Evolutionary conservation across 2,329 filamentous ascomycete genomes (phyloP).

Genomic region (Fusarium lyarnte): DNA sequence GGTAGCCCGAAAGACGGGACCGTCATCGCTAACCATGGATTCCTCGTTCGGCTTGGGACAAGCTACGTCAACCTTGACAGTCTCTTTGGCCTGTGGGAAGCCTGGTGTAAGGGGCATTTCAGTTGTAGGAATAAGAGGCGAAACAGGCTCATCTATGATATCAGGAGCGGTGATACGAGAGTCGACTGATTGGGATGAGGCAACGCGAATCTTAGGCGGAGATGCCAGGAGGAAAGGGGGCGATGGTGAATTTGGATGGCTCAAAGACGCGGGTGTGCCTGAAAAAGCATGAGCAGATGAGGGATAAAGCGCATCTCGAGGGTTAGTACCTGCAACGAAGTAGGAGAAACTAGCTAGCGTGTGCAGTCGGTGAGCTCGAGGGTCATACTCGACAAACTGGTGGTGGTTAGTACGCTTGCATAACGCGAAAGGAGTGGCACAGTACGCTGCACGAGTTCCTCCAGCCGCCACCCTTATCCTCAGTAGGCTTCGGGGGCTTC

Average conservation of each 20-base stretch:
- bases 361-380: slow-evolving; percentile 86
- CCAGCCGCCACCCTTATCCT: slow-evolving; percentile 92
- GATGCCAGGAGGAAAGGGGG: slow-evolving; percentile 78
- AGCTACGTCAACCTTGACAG: slow-evolving; percentile 86
- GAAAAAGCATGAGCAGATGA: slow-evolving; percentile 27
- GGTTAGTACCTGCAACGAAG: slow-evolving; percentile 80
- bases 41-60: slow-evolving; percentile 88
- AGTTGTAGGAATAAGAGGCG: slow-evolving; percentile 55
- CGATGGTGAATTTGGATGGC: slow-evolving; percentile 72
- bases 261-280: slow-evolving; percentile 58
- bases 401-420: slow-evolving; percentile 38
- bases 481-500: slow-evolving; percentile 83
- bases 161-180: slow-evolving; percentile 82
- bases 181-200: slow-evolving; percentile 87
- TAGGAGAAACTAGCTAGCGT: slow-evolving; percentile 94
- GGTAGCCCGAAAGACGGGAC: slow-evolving; percentile 93
- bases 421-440: slow-evolving; percentile 20
- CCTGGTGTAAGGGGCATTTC: slow-evolving; percentile 49
- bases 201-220: slow-evolving; percentile 80
- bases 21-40: slow-evolving; percentile 86
- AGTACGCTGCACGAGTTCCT: slow-evolving; percentile 90
- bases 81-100: slow-evolving; percentile 51
- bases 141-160: slow-evolving; percentile 64
- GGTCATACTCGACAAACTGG: slow-evolving; percentile 96
- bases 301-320: neutral